Evolutionary conservation across 1,284 basidiomycete genomes (phyloP), one percentile per base, ranked within the genome.

Genomic region (Lentinula novae-zelandiae): DNA sequence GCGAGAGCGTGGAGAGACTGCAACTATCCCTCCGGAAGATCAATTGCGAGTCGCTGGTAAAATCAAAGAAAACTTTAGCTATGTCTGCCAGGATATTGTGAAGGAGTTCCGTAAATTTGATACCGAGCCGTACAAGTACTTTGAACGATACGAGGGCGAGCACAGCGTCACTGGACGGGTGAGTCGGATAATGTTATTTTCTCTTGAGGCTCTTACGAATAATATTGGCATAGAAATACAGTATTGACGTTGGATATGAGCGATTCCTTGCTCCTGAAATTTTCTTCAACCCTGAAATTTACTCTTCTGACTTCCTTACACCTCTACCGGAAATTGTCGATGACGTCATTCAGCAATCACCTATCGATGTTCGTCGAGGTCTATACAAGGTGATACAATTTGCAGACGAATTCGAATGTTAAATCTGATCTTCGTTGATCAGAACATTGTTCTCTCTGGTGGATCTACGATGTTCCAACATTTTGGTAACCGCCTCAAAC

Each of bases 261-360:
- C 93, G 97, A 40, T 99, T 99, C 85, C 87, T 99, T 44, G 96
- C 96, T 0, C 95, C 97, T 4, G 97, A 99, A 74, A 97, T 99
- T 72, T 98, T 99, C 81, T 99, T 99, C 85, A 99, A 99, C 77
- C 97, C 97, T 10, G 97, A 99, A 74, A 98, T 99, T 69, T 94
- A 92, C 74, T 96, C 93, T 0, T 97, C 95, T 52, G 97, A 99
- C 76, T 99, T 98, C 83, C 77, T 99, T 63, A 98, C 96, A 1
- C 97, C 97, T 3, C 83, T 99, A 2, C 96, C 97, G 0, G 89
- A 98, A 66, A 94, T 99, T 48, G 97, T 99, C 60, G 97, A 99
- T 70, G 87, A 87, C 60, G 96, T 98, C 62, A 98, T 99, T 67
- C 95, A 97, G 74, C 85, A 93, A 62, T 96, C 93, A 8, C 97